phyloP scores from a whole-genome alignment of 1,284 basidiomycete species.

The Ceratobasidium sp. region DNA sequence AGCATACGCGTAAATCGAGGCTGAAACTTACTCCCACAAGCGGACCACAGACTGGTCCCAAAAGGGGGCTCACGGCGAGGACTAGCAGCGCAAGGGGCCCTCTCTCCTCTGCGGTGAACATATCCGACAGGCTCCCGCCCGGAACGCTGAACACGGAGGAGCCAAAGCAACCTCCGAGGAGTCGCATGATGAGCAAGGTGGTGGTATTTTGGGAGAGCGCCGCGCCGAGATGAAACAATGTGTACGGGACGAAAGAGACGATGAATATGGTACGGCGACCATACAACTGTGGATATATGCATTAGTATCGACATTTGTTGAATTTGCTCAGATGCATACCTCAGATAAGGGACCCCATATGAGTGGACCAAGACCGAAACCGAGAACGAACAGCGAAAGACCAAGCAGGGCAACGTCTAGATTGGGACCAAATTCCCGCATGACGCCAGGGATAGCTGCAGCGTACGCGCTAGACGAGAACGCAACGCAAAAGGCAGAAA shows the following conservation, averaged over 20 bases:
- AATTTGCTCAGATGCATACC: neutral
- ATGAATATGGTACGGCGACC: conserved; percentile 24
- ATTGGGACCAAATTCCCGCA: conserved; percentile 6
- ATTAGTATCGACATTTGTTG: neutral
- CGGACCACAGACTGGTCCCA: conserved; percentile 36
- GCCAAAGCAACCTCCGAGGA: conserved; percentile 35
- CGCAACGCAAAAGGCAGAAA: conserved; percentile 30
- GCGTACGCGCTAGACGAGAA: conserved; percentile 39
- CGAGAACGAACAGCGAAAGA: conserved; percentile 30
- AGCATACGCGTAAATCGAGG: neutral
- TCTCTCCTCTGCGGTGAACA: conserved; percentile 34
- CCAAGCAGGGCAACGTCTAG: conserved; percentile 32
- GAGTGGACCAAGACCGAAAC: conserved; percentile 37
- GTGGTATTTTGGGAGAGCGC: conserved; percentile 27
- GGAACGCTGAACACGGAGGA: conserved; percentile 34
- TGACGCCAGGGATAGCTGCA: conserved; percentile 24
- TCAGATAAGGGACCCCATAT: conserved; percentile 39
- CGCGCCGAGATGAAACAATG: conserved; percentile 34
- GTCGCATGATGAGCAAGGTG: conserved; percentile 21
- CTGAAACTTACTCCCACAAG: conserved; percentile 19
- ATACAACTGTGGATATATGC: conserved; percentile 20
- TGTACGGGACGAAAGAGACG: conserved; percentile 26
- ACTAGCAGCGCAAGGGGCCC: conserved; percentile 21
- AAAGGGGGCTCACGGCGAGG: conserved; percentile 21
- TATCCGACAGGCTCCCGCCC: conserved; percentile 18